Evolutionary conservation across 352 stramenopile species (phyloP).

Genomic region (Phytophthora meadii): DNA sequence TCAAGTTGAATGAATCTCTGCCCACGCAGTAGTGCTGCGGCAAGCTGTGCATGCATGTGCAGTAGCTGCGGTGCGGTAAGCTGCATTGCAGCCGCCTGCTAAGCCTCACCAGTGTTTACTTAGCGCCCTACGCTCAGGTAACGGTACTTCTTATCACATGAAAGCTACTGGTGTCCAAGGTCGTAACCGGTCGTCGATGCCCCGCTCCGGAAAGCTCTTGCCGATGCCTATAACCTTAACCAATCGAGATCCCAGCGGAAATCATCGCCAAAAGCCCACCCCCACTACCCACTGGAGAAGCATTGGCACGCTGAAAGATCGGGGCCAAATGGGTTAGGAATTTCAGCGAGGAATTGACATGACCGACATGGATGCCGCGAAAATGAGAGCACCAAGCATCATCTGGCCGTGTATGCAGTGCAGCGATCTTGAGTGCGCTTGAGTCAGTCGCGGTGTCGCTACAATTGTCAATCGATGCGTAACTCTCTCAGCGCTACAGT

Average conservation of each 20-base stretch:
- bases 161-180: no score
- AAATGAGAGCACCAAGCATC: constrained; percentile 14
- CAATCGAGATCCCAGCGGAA: constrained; percentile 15
- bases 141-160: no score
- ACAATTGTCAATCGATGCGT: constrained; percentile 25
- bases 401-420: constrained; percentile 11
- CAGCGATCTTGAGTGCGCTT: background rate
- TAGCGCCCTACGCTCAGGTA: no score
- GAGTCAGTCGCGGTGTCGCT: constrained; percentile 28
- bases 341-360: constrained; percentile 13
- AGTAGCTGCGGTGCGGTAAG: no score
- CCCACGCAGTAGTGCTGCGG: no score
- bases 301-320: background rate
- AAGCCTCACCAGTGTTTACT: no score
- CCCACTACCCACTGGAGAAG: no score
- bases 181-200: background rate
- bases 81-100: background rate
- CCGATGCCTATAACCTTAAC: constrained; percentile 3
- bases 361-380: constrained; percentile 9
- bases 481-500: background rate
- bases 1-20: no score
- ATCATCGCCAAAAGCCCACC: no score
- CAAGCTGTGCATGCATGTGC: no score
- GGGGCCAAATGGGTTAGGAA: constrained; percentile 14
- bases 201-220: constrained; percentile 8